Evolutionary conservation across 2,329 filamentous ascomycete genomes (phyloP).

Genomic region (Epichloe scottii): DNA sequence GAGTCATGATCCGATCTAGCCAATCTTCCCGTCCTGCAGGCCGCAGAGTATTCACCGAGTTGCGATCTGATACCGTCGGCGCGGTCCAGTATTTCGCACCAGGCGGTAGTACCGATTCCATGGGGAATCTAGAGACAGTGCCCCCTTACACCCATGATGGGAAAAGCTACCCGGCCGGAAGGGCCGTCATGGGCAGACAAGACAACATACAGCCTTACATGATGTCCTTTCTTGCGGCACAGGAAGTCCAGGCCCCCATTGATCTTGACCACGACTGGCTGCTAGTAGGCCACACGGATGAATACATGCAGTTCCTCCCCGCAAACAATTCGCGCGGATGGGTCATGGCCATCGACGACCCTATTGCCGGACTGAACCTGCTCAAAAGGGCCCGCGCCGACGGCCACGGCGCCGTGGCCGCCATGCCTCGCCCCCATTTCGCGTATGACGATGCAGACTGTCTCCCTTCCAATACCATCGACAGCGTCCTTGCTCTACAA

Average conservation of each 20-base stretch:
- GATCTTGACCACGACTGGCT: conserved; percentile 18
- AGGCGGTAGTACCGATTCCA: conserved; percentile 11
- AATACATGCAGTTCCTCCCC: conserved; percentile 18
- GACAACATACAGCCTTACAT: conserved; percentile 9
- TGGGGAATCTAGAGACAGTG: conserved; percentile 26
- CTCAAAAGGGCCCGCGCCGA: conserved; percentile 10
- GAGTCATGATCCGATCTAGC: conserved; percentile 17
- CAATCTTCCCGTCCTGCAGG: conserved; percentile 15
- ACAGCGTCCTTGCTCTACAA: background rate
- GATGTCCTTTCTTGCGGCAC: conserved; percentile 16
- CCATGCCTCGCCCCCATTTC: background rate
- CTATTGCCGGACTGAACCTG: conserved; percentile 13
- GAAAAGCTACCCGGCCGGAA: conserved; percentile 11
- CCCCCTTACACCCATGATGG: conserved; percentile 17
- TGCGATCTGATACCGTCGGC: conserved; percentile 18
- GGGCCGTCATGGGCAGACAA: conserved; percentile 11
- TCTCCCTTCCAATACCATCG: background rate
- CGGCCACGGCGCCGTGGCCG: conserved; percentile 13
- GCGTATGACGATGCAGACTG: background rate
- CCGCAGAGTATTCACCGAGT: conserved; percentile 19
- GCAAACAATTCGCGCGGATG: conserved; percentile 14
- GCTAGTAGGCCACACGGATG: conserved; percentile 15
- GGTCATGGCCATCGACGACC: conserved; percentile 13
- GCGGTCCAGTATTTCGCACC: conserved; percentile 16
- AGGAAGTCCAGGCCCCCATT: conserved; percentile 22